Evolutionary conservation across 2,329 filamentous ascomycete species (phyloP), one percentile per base, ranked within the genome.

Genomic region (Bretziella fagacearum): DNA sequence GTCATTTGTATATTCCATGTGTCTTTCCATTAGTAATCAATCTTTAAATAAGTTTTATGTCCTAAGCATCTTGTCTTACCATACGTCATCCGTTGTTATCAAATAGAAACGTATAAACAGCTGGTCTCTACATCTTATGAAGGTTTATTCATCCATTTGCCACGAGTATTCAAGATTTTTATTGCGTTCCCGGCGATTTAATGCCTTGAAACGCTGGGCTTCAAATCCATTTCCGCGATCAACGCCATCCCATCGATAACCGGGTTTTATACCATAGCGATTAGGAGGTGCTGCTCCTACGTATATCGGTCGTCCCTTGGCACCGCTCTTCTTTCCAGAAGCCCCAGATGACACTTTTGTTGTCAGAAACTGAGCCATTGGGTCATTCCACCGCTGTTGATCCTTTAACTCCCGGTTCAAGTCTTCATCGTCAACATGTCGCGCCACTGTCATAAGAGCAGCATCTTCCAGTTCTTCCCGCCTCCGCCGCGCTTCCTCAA

Each of bases 171-270:
- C 79, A 57, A 96, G 62, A 26, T 80, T 80, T 62, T 83, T 81
- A 55, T 81, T 77, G 59, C 86, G 77, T 56, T 79, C 77, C 54
- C 74, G 74, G 54, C 77, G 69, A 60, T 95, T 95, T 54, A 87
- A 68, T 2, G 86, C 84, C 60, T 82, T 85, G 65, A 96, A 96
- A 65, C 87, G 82, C 59, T 95, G 81, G 52, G 76, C 81, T 65
- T 98, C 91, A 59, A 95, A 96, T 0, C 89, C 89, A 63, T 85
- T 98, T 17, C 84, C 72, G 54, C 91, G 71, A 67, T 98, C 91
- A 15, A 98, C 91, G 4, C 93, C 91, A 67, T 98, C 91, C 91
- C 91, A 98, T 53, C 84, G 70, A 65, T 93, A 85, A 0, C 91
- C 93, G 0, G 91, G 91, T 51, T 80, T 71, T 52, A 98, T 96